A percentile compares a stretch with the other conserved stretches of the same genome.
Conservation (phyloP, 164 flowering plant genomes). For the Vitis cinerea region DNA sequence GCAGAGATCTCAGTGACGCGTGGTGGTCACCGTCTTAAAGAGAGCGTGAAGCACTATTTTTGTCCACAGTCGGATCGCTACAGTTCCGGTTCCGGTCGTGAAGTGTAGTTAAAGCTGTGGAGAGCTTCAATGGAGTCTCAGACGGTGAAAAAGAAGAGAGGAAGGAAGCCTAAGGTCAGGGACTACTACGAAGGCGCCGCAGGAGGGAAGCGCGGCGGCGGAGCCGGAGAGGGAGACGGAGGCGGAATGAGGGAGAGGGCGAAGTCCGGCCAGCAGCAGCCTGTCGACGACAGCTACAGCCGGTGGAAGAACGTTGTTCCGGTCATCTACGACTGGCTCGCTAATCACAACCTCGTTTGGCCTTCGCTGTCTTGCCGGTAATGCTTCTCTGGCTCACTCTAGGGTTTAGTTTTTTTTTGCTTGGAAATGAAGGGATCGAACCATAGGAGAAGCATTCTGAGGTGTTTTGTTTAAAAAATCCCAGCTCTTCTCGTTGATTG, state of each 20-base stretch:
- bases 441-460: no score
- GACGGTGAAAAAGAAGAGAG: constrained; percentile 24
- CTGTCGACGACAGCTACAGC: constrained; percentile 73
- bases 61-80: no score
- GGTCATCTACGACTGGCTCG: constrained; percentile 95
- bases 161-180: constrained; percentile 37
- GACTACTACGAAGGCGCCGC: constrained; percentile 19
- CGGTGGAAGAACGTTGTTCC: constrained; percentile 97
- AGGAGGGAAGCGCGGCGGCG: constrained; percentile 3
- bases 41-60: no score
- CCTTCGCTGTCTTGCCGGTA: constrained; percentile 97
- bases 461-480: no score
- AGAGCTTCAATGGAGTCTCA: constrained; percentile 12
- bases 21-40: no score
- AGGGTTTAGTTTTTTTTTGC: constrained; percentile 5
- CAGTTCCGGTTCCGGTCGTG: no score
- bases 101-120: no score
- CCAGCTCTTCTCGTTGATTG: no score
- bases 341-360: constrained; percentile 97
- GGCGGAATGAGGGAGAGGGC: constrained; percentile 26
- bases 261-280: constrained; percentile 29
- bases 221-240: constrained; percentile 17
- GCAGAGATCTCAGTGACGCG: no score
- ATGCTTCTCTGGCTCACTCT: constrained; percentile 10
- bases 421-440: not conserved